Evolutionary conservation across 1,284 basidiomycete species (phyloP).

Genomic region (Trichosporon coremiiforme): DNA sequence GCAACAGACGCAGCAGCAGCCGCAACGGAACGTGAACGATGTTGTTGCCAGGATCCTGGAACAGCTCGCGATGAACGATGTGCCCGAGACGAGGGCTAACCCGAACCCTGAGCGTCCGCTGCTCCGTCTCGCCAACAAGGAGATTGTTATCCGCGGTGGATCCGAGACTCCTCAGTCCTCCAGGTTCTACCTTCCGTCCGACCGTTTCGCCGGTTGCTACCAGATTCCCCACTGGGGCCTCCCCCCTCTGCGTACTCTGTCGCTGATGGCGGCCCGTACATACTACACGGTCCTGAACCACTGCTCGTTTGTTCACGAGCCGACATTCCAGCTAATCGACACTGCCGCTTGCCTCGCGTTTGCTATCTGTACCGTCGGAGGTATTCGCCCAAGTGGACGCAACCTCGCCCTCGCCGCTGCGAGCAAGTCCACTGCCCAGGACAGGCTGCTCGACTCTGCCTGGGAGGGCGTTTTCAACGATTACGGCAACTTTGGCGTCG

Average conservation of each 20-base stretch:
- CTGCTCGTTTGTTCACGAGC: conserved; percentile 57
- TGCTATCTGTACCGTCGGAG: conserved; percentile 58
- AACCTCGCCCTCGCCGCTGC: conserved; percentile 20
- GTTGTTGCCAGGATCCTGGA: conserved; percentile 43
- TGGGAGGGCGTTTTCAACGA: conserved; percentile 29
- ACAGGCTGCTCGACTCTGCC: conserved; percentile 16
- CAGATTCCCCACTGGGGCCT: conserved; percentile 58
- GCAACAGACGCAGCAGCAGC: conserved; percentile 18
- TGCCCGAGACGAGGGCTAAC: conserved; percentile 47
- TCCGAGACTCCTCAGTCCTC: conserved; percentile 26
- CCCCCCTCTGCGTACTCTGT: conserved; percentile 54
- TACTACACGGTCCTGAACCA: conserved; percentile 56
- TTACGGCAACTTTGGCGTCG: conserved; percentile 22
- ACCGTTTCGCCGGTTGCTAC: conserved; percentile 57
- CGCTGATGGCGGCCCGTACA: conserved; percentile 55
- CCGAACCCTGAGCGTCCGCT: conserved; percentile 54
- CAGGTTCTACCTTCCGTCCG: conserved; percentile 49
- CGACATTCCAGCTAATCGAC: conserved; percentile 57
- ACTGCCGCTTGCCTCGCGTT: conserved; percentile 57
- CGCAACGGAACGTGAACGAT: conserved; percentile 25
- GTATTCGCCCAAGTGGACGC: conserved; percentile 36
- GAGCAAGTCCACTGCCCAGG: neutral
- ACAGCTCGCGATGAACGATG: conserved; percentile 47
- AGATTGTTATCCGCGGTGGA: conserved; percentile 24
- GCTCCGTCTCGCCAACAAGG: conserved; percentile 41